phyloP scores from a whole-genome alignment of 2,329 filamentous ascomycete species.

The Thelonectria olida region DNA sequence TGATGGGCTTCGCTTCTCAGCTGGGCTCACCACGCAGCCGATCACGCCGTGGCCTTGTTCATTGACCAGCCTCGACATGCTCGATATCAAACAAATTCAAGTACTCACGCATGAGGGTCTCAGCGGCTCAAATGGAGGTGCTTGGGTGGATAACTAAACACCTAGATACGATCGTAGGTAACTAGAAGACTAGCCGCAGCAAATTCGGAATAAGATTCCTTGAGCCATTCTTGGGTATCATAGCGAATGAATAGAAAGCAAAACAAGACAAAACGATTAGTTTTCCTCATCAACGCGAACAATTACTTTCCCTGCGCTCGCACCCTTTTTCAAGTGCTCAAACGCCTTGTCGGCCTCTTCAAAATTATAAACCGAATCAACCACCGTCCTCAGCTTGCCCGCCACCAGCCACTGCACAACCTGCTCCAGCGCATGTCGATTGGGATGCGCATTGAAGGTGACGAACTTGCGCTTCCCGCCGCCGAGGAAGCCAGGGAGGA shows the following conservation, averaged over 20 bases:
- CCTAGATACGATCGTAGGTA: neutral
- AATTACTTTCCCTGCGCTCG: constrained; percentile 70
- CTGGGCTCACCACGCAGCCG: no score
- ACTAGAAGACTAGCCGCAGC: neutral
- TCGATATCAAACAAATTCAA: no score
- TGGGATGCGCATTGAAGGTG: constrained; percentile 50
- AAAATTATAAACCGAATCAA: constrained; percentile 66
- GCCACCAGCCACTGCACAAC: constrained; percentile 65
- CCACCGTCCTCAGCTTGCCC: constrained; percentile 64
- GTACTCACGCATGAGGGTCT: no score
- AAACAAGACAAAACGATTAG: neutral
- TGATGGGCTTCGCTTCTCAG: no score
- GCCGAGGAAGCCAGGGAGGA: constrained; percentile 48
- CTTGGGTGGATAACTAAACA: neutral
- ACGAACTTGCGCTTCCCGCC: constrained; percentile 54
- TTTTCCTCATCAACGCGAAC: constrained; percentile 35
- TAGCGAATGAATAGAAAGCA: neutral
- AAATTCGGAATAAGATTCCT: neutral
- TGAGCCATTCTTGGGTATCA: constrained; percentile 13
- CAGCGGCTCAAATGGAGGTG: neutral
- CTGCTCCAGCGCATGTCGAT: constrained; percentile 56
- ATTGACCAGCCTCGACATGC: no score
- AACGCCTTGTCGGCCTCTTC: constrained; percentile 66
- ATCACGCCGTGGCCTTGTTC: no score
- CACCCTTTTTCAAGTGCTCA: constrained; percentile 65